Evolutionary conservation across 75 land plant genomes (phyloP).

Genomic region (Cryptomeria japonica): DNA sequence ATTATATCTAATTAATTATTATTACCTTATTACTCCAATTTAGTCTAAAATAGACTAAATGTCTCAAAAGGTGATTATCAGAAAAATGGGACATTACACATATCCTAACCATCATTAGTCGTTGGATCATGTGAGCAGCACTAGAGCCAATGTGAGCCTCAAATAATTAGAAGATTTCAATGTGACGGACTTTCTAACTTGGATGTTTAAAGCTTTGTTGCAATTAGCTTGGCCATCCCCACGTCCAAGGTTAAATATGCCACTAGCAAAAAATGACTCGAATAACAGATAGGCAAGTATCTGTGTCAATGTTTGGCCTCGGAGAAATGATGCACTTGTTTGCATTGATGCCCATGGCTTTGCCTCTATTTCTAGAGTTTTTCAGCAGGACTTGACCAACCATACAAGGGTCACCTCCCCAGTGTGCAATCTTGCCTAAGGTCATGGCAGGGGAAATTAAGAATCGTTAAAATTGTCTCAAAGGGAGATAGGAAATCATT

Average conservation of each 20-base stretch:
- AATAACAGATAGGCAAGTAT: not conserved
- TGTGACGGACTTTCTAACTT: not conserved
- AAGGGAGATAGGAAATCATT: too few relatives aligned
- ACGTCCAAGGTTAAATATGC: not conserved
- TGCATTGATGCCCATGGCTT: too few relatives aligned
- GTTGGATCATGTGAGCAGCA: not conserved
- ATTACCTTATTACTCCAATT: too few relatives aligned
- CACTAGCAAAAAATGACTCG: not conserved
- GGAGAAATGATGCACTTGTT: too few relatives aligned
- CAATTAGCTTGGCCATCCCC: not conserved
- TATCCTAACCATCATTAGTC: not conserved
- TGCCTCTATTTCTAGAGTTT: not conserved
- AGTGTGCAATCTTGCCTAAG: not conserved
- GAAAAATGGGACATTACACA: too few relatives aligned
- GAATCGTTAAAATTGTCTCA: too few relatives aligned
- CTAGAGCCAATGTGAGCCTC: not conserved
- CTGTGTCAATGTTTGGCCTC: too few relatives aligned
- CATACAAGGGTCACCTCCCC: not conserved
- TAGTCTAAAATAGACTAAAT: too few relatives aligned
- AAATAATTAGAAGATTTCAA: not conserved
- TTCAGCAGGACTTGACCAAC: not conserved
- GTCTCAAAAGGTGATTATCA: not conserved
- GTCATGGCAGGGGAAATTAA: too few relatives aligned
- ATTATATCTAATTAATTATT: too few relatives aligned
- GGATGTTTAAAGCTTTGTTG: not conserved